A percentile compares a stretch with the other conserved stretches of the same genome.
Evolutionary conservation across 192 early-diverging fungal genomes (phyloP).

Genomic region (Radiomyces spectabilis): DNA sequence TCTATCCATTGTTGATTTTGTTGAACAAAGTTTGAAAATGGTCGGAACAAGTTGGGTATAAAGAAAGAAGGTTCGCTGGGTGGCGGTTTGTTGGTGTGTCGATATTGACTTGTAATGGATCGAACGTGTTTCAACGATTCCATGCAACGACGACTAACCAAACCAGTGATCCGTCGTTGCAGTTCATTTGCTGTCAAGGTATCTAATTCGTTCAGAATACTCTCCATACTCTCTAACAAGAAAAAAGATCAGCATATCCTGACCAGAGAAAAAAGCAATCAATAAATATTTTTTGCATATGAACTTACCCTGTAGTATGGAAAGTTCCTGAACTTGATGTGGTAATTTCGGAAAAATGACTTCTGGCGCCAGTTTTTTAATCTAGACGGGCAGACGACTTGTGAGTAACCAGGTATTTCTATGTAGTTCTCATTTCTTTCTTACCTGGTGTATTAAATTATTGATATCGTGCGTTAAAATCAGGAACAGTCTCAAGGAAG

Average conservation of each 20-base stretch:
- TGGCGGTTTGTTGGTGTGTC: constrained; percentile 32
- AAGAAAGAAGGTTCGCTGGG: constrained; percentile 45
- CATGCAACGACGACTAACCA: constrained; percentile 40
- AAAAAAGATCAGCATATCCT: too few relatives aligned
- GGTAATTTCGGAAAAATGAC: constrained; percentile 41
- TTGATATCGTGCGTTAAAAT: constrained; percentile 1
- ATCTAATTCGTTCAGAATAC: constrained; percentile 4
- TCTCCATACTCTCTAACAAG: constrained; percentile 20
- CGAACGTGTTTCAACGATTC: constrained; percentile 32
- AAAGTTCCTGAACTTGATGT: constrained; percentile 29
- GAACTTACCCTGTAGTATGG: constrained; percentile 35
- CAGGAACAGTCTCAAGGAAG: background rate
- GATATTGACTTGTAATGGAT: constrained; percentile 29
- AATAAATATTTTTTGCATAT: too few relatives aligned
- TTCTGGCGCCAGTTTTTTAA: constrained; percentile 17
- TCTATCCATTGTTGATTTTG: constrained; percentile 25
- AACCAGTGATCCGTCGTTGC: constrained; percentile 24
- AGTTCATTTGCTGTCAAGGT: constrained; percentile 29
- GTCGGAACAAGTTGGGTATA: constrained; percentile 39
- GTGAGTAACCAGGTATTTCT: too few relatives aligned
- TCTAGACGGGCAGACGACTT: too few relatives aligned
- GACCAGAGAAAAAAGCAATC: too few relatives aligned
- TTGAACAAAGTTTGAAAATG: constrained; percentile 21
- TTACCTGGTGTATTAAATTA: background rate
- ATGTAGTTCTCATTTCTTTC: background rate